Conservation (phyloP, 495 filamentous ascomycete genomes). For the Astrothelium macrocarpum region DNA sequence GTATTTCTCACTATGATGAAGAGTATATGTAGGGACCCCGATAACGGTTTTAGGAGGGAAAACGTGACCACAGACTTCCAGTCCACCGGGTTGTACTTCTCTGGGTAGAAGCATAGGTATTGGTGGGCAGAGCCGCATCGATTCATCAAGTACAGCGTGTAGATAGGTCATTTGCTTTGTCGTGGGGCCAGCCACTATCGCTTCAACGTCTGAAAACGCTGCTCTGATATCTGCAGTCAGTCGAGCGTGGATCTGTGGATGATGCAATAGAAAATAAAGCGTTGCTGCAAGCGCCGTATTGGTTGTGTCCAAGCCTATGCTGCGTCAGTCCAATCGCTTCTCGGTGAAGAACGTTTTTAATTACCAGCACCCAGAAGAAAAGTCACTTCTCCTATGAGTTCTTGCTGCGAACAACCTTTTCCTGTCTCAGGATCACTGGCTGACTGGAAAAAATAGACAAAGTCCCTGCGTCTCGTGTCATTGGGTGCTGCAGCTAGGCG, state of each 20-base stretch:
- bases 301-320: constrained; percentile 22
- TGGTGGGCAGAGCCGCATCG: constrained; percentile 25
- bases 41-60: constrained; percentile 20
- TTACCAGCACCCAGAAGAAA: no score
- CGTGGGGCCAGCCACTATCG: constrained; percentile 25
- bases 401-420: constrained; percentile 25
- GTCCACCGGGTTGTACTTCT: constrained; percentile 16
- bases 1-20: constrained; percentile 21
- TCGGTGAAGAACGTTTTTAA: not conserved
- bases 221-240: constrained; percentile 26
- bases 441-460: no score
- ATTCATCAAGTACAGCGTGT: constrained; percentile 26
- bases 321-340: not conserved
- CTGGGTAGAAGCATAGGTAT: constrained; percentile 16
- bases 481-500: no score
- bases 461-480: no score
- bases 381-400: constrained; percentile 33
- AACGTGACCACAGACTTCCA: constrained; percentile 14
- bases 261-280: constrained; percentile 31
- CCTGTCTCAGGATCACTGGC: constrained; percentile 34
- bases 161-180: constrained; percentile 28
- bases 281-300: constrained; percentile 23
- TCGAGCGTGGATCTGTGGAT: constrained; percentile 19
- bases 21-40: constrained; percentile 14
- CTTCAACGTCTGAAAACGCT: constrained; percentile 22